Conservation (phyloP, 139 green algal species). For the Closterium sp. region DNA sequence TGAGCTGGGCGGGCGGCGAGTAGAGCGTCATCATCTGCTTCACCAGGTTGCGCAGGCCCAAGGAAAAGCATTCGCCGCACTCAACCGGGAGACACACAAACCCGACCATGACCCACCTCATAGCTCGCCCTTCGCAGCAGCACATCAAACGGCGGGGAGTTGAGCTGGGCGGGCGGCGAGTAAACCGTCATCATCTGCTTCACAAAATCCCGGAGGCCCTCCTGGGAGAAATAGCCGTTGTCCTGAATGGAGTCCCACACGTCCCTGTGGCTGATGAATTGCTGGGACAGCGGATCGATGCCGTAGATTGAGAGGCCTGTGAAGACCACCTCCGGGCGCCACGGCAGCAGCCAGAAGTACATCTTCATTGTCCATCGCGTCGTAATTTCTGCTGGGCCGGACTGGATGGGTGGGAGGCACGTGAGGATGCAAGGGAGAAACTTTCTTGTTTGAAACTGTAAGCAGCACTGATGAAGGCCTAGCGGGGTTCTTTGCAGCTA, state of each 20-base stretch:
- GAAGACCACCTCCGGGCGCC: slow-evolving; percentile 64
- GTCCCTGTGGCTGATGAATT: slow-evolving; percentile 26
- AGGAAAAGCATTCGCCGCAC: too few species aligned
- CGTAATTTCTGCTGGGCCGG: slow-evolving; percentile 65
- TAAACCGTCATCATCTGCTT: not conserved
- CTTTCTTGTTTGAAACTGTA: too few species aligned
- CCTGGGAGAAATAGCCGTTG: not conserved
- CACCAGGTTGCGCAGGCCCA: too few species aligned
- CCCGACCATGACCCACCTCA: too few species aligned
- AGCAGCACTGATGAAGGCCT: too few species aligned
- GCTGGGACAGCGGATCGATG: slow-evolving; percentile 64
- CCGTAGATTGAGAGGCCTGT: slow-evolving; percentile 69
- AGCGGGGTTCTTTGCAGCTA: too few species aligned
- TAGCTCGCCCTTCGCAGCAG: not conserved
- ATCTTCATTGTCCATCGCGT: slow-evolving; percentile 69
- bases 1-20: not conserved
- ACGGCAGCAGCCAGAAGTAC: slow-evolving; percentile 55
- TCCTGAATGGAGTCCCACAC: slow-evolving; percentile 2
- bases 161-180: not conserved
- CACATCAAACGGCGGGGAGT: not conserved
- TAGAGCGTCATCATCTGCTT: not conserved
- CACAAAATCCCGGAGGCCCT: not conserved
- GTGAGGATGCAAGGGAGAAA: too few species aligned
- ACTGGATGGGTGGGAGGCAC: too few species aligned
- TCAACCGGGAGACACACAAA: too few species aligned